These are phyloP conservation scores for Helotiales sp. DNA, from an alignment of 2,329 filamentous ascomycete genomes.

Conservation along the genomic window DNA sequence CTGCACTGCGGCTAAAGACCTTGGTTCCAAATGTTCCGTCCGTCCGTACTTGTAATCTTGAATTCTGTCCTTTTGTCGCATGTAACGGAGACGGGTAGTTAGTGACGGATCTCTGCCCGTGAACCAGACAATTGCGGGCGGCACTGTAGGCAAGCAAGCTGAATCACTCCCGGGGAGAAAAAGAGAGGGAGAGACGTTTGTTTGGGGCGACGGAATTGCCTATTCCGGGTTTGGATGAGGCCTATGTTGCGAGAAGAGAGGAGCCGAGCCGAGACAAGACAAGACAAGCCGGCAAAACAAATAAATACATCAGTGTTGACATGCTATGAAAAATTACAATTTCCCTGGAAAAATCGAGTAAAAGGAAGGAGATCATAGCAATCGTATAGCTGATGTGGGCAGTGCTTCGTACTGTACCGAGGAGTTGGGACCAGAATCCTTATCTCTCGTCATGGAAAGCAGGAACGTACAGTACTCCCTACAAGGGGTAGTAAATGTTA, in stretches of 20 bases:
- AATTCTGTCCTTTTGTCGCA: slow-evolving; percentile 1
- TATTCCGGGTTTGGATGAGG: background rate
- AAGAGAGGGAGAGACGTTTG: background rate
- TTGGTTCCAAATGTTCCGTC: no score
- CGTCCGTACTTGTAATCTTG: no score
- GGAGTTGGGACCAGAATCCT: background rate
- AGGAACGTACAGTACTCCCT: no score
- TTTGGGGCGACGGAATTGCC: slow-evolving; percentile 6
- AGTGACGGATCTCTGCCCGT: background rate
- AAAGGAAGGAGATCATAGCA: no score
- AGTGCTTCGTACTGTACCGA: no score
- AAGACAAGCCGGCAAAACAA: no score
- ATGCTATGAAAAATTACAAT: background rate
- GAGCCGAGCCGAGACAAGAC: background rate
- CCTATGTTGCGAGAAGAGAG: background rate
- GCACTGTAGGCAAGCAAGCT: background rate
- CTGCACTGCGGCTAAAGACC: background rate
- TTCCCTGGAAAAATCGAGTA: background rate
- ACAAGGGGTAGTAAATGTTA: no score
- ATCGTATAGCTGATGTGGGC: no score
- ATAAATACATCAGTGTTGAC: no score
- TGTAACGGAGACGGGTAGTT: background rate
- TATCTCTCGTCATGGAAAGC: background rate
- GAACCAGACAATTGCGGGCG: no score
- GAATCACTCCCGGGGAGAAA: background rate